These are phyloP conservation scores for Salix suchowensis DNA, from an alignment of 345 rosid genomes.

Conservation along the genomic window DNA sequence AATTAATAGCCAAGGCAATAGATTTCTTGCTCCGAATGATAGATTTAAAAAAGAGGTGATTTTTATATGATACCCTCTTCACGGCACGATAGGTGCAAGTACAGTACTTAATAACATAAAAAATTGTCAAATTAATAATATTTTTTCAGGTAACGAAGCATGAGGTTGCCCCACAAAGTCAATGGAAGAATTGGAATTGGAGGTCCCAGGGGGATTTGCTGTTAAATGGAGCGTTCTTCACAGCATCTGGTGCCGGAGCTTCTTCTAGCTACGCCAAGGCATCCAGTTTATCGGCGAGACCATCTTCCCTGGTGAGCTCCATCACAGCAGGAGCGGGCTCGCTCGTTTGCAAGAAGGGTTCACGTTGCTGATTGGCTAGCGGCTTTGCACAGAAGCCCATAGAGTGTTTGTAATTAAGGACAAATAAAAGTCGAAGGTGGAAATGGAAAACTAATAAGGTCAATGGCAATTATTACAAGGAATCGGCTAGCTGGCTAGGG, in stretches of 20 bases:
- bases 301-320: conserved; percentile 21
- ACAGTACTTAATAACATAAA: neutral
- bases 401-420: neutral
- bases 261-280: conserved; percentile 28
- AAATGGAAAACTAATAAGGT: neutral
- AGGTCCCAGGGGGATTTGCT: conserved; percentile 26
- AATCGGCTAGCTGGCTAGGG: neutral
- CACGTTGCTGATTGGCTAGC: conserved; percentile 16
- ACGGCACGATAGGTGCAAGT: neutral
- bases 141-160: conserved; percentile 26
- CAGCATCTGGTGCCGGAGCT: conserved; percentile 16
- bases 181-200: conserved; percentile 32
- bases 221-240: conserved; percentile 28
- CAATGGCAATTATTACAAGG: conserved; percentile 11
- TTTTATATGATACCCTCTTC: neutral
- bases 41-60: conserved; percentile 27
- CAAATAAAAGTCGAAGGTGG: neutral
- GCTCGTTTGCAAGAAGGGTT: conserved; percentile 25
- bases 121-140: neutral
- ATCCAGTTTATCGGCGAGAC: conserved; percentile 26
- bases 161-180: conserved; percentile 18
- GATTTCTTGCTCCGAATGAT: conserved; percentile 26
- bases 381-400: conserved; percentile 8
- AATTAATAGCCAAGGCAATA: conserved; percentile 33
- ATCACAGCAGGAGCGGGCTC: conserved; percentile 25